Percentiles rank a stretch among this genome's conserved stretches.
These are phyloP conservation scores for Nannizzia gypsea DNA, from an alignment of 2,329 filamentous ascomycete genomes.

Conservation along the genomic window DNA sequence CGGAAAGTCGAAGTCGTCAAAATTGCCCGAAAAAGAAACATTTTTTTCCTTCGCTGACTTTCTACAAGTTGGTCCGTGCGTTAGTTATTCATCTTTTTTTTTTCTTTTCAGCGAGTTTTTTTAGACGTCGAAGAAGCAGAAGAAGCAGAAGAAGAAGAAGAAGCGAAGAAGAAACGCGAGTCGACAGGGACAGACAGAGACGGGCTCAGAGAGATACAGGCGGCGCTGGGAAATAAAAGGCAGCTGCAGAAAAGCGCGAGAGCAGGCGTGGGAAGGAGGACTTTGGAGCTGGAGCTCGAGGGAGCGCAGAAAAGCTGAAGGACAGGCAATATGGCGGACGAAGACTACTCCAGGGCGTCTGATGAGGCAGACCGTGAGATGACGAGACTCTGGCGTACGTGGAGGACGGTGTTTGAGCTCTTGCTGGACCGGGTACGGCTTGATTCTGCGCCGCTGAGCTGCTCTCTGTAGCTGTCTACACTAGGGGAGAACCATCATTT, in stretches of 20 bases:
- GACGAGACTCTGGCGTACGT: conserved; percentile 80
- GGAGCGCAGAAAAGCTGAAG: not conserved
- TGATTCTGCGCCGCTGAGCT: not conserved
- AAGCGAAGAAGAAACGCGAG: not conserved
- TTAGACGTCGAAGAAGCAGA: not conserved
- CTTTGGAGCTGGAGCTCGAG: not conserved
- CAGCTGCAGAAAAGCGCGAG: not conserved
- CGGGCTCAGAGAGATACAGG: not conserved
- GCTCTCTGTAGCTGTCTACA: not conserved
- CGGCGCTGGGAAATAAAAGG: not conserved
- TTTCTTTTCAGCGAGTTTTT: not conserved
- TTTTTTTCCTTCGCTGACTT: not conserved
- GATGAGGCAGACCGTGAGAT: conserved; percentile 32
- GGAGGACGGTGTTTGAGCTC: conserved; percentile 92
- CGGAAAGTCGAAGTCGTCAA: not conserved
- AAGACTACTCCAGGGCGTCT: conserved; percentile 26
- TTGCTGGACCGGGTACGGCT: conserved; percentile 67
- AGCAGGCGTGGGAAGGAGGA: not conserved
- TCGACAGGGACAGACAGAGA: not conserved
- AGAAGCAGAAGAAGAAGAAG: too few species aligned
- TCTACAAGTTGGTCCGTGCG: not conserved
- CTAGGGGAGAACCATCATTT: not conserved
- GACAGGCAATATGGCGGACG: conserved; percentile 25
- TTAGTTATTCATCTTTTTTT: not conserved
- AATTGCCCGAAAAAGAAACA: not conserved